Base-by-base conservation (phyloP, 2,329 filamentous ascomycete species). In the Pyrenochaeta sp. region DNA sequence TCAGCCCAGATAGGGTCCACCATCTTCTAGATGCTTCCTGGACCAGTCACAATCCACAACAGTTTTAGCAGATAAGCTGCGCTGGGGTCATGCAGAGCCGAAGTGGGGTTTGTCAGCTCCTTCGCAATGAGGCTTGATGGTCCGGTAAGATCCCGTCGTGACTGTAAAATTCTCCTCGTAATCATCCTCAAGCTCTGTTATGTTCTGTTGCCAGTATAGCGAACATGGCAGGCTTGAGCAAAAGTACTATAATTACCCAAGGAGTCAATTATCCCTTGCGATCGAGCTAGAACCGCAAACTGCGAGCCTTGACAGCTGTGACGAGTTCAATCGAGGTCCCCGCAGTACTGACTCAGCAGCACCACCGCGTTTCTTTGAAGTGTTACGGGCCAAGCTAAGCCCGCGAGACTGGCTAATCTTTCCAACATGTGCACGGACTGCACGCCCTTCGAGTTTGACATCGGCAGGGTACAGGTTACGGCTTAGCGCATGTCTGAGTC, bases 71-170 rank as follows among this genome's bases (percentile, higher is more conserved):
- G 45, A 54, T 44, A 43, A 54, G 36, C 24, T 50, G 37, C 28
- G 43, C 50, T 44, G 43, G 27, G 61, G 50, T 54, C 43, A 40
- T 50, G 50, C 54, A 56, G 56, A 42, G 25, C 32, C 49, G 24
- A 52, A 54, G 61, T 62, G 64, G 61, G 50, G 63, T 66, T 65
- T 61, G 62, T 68, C 65, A 68, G 67, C 65, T 53, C 53, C 45
- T 28, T 25, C 19, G 5, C 36, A 51, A 25, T 52, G 32, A 45
- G 34, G 52, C 50, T 39, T 54, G 46, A 32, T 45, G 43, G 39
- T 39, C 47, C 37, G 44, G 40, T 53, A 44, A 22, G 42, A 44
- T 44, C 25, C 19, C 22, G 25, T 25, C 12, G 25, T 13, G 19
- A 15, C 10, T 43, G 40, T 43, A 43, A 43, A 25, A 25, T 43